Conservation (phyloP, 2,329 filamentous ascomycete genomes). For the Diaporthe eres region DNA sequence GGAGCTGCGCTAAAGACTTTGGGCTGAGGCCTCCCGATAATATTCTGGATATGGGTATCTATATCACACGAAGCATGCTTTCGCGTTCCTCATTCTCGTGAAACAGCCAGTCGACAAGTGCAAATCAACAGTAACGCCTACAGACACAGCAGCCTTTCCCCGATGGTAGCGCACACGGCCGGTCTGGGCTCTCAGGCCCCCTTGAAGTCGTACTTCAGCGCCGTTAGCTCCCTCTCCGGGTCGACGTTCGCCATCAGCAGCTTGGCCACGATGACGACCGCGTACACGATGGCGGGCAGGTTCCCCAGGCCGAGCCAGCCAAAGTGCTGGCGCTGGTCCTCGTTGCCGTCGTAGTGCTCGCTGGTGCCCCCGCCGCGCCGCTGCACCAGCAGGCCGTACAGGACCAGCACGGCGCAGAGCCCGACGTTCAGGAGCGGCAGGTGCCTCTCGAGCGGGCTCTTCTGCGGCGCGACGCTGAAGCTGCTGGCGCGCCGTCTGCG, state of each 20-base stretch:
- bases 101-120: not conserved
- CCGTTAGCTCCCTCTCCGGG: slow-evolving; percentile 73
- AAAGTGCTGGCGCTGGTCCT: slow-evolving; percentile 18
- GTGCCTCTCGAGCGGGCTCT: slow-evolving; percentile 67
- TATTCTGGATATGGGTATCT: slow-evolving; percentile 20
- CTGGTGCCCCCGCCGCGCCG: slow-evolving; percentile 46
- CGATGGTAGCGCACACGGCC: not conserved
- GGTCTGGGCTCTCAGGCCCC: slow-evolving; percentile 64
- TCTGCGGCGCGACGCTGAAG: slow-evolving; percentile 43
- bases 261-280: slow-evolving; percentile 72
- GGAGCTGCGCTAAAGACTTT: too few relatives aligned
- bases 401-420: slow-evolving; percentile 66
- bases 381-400: slow-evolving; percentile 58
- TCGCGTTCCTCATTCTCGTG: slow-evolving; percentile 1
- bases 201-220: slow-evolving; percentile 76
- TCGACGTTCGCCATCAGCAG: slow-evolving; percentile 78
- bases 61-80: not conserved
- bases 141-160: too few relatives aligned
- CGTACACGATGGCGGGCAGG: slow-evolving; percentile 72
- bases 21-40: not conserved
- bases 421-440: slow-evolving; percentile 73
- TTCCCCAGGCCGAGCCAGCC: slow-evolving; percentile 53
- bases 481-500: slow-evolving; percentile 41
- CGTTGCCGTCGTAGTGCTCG: not conserved
- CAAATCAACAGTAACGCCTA: not conserved